Conservation (phyloP, 1,284 basidiomycete species). For the Leccinum cinnamomeum region DNA sequence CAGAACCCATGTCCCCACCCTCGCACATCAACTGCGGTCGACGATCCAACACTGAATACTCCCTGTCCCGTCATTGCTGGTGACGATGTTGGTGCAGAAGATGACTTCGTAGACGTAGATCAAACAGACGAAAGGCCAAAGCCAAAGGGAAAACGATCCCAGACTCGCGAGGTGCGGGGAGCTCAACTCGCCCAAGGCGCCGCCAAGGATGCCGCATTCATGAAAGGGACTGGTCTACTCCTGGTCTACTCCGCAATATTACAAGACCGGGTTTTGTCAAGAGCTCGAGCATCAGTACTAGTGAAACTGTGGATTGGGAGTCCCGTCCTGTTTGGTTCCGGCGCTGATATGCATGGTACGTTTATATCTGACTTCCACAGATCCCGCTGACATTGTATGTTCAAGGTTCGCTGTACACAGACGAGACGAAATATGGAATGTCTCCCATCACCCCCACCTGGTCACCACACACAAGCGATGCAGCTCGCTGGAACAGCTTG, state of each 20-base stretch:
- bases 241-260: constrained; percentile 61
- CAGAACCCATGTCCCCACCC: neutral
- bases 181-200: constrained; percentile 54
- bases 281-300: constrained; percentile 91
- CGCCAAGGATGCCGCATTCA: constrained; percentile 48
- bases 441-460: constrained; percentile 69
- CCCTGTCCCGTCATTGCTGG: neutral
- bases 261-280: constrained; percentile 82
- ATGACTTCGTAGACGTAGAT: constrained; percentile 14
- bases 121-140: constrained; percentile 26
- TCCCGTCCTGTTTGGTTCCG: constrained; percentile 85
- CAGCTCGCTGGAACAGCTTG: too few species aligned
- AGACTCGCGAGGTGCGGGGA: constrained; percentile 50
- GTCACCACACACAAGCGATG: too few species aligned
- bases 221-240: constrained; percentile 77
- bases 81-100: constrained; percentile 10
- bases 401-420: constrained; percentile 82
- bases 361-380: constrained; percentile 8
- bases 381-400: neutral
- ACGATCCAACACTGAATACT: constrained; percentile 3
- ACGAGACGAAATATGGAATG: constrained; percentile 88
- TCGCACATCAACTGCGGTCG: constrained; percentile 23
- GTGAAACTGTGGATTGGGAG: constrained; percentile 84
- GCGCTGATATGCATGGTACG: constrained; percentile 88
- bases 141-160: constrained; percentile 46